These are phyloP conservation scores for Carpinus viminea DNA, from an alignment of 306 rosid species.

Conservation along the genomic window DNA sequence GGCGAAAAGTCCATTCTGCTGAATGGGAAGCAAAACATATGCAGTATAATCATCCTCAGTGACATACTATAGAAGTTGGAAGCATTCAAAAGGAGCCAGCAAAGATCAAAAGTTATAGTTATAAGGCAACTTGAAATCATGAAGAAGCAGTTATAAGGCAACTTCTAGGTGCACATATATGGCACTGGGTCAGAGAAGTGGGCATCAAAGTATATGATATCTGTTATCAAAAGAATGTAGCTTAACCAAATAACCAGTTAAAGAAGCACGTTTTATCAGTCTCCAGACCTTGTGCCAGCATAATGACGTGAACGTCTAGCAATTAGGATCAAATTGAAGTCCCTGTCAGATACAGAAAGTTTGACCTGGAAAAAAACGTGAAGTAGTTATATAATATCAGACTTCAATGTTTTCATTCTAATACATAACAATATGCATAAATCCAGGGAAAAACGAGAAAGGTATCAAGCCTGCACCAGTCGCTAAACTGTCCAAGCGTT, in stretches of 20 bases:
- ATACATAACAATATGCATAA: conserved; percentile 6
- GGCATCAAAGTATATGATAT: conserved; percentile 17
- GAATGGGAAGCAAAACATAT: background rate
- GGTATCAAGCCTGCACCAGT: conserved; percentile 14
- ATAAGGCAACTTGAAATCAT: conserved; percentile 13
- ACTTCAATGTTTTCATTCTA: conserved; percentile 12
- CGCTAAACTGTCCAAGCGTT: conserved; percentile 19
- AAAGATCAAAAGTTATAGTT: background rate
- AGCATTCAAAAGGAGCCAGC: conserved; percentile 15
- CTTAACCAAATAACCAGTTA: conserved; percentile 14
- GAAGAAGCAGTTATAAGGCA: conserved; percentile 10
- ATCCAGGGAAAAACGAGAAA: conserved; percentile 15
- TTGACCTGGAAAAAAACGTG: conserved; percentile 55
- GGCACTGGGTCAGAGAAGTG: background rate
- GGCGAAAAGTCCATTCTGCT: background rate
- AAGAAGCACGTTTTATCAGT: conserved; percentile 16
- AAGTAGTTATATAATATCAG: conserved; percentile 31
- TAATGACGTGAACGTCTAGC: conserved; percentile 96
- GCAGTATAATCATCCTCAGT: conserved; percentile 3
- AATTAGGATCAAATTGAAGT: conserved; percentile 72
- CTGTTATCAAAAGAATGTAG: conserved; percentile 18
- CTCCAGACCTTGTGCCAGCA: conserved; percentile 93
- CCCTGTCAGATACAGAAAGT: conserved; percentile 62
- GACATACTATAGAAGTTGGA: background rate
- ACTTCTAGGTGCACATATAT: conserved; percentile 15